Evolutionary conservation across 495 filamentous ascomycete genomes (phyloP), one percentile per base, ranked within the genome.

Genomic region (Geoglossum glabrum): DNA sequence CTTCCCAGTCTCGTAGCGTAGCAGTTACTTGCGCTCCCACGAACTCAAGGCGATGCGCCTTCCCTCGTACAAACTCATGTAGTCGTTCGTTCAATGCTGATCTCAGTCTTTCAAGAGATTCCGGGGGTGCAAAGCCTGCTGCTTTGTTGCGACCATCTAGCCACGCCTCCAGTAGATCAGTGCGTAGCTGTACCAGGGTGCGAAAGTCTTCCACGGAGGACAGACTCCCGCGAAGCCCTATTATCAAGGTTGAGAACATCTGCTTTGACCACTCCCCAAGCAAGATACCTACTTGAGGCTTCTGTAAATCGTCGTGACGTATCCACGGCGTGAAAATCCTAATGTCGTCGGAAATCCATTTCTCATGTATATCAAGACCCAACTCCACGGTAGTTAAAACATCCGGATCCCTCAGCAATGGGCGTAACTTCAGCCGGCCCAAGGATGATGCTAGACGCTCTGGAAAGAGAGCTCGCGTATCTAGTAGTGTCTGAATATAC

Each of bases 261-360:
- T 78, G 72, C 49, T 73, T 76, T 0, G 87, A 85, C 93, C 92
- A 98, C 43, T 71, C 68, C 38, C 76, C 77, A 23, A 92, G 76
- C 54, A 79, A 76, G 52, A 81, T 76, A 28, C 77, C 73, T 0
- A 82, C 82, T 58, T 87, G 78, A 19, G 71, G 61, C 26, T 76
- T 76, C 26, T 80, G 77, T 28, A 94, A 66, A 61, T 93, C 87
- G 57, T 90, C 88, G 61, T 93, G 78, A 31, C 87, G 81, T 51
- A 95, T 85, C 72, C 87, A 95, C 0, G 92, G 93, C 0, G 82
- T 93, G 68, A 93, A 97, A 54, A 83, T 85, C 31, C 76, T 77
- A 31, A 96, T 84, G 54, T 94, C 87, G 13, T 87, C 80, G 6
- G 85, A 77, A 38, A 93, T 81, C 86, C 87, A 96, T 40, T 78